Evolutionary conservation across 73 alveolate species (phyloP).

Genomic region (Paramecium sexaurelia): DNA sequence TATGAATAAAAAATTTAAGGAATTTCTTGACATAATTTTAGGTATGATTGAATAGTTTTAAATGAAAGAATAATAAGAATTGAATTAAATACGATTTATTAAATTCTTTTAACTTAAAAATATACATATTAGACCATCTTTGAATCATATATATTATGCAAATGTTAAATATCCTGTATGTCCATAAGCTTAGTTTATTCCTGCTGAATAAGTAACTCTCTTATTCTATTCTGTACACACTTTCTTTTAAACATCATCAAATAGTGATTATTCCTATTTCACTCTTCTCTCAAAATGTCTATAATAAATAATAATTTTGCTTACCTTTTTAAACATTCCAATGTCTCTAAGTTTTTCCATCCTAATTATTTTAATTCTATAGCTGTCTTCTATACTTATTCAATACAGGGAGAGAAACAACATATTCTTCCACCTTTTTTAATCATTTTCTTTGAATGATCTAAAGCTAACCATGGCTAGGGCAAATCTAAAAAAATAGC

Average conservation of each 20-base stretch:
- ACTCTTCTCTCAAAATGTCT: slow-evolving; percentile 69
- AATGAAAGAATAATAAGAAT: too few species aligned
- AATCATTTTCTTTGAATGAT: slow-evolving; percentile 90
- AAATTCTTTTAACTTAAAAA: too few species aligned
- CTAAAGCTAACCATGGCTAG: slow-evolving; percentile 91
- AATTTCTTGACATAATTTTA: too few species aligned
- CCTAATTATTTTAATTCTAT: slow-evolving; percentile 83
- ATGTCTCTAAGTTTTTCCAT: slow-evolving; percentile 88
- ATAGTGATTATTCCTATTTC: slow-evolving; percentile 29
- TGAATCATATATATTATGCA: slow-evolving; percentile 50
- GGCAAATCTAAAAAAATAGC: slow-evolving; percentile 97
- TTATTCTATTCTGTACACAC: slow-evolving; percentile 40
- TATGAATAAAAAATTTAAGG: too few species aligned
- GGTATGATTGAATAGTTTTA: too few species aligned
- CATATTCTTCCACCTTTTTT: slow-evolving; percentile 89
- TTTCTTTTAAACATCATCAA: slow-evolving; percentile 57
- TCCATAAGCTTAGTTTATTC: slow-evolving; percentile 52
- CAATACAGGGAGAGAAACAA: slow-evolving; percentile 98
- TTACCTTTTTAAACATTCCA: slow-evolving; percentile 86
- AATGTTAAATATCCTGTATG: slow-evolving; percentile 69
- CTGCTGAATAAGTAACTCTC: slow-evolving; percentile 53
- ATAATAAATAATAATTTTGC: neutral
- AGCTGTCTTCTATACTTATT: slow-evolving; percentile 93
- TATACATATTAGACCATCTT: neutral
- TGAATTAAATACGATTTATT: too few species aligned